phyloP scores from a whole-genome alignment of 2,329 filamentous ascomycete species.

The Dactylellina cionopaga region DNA sequence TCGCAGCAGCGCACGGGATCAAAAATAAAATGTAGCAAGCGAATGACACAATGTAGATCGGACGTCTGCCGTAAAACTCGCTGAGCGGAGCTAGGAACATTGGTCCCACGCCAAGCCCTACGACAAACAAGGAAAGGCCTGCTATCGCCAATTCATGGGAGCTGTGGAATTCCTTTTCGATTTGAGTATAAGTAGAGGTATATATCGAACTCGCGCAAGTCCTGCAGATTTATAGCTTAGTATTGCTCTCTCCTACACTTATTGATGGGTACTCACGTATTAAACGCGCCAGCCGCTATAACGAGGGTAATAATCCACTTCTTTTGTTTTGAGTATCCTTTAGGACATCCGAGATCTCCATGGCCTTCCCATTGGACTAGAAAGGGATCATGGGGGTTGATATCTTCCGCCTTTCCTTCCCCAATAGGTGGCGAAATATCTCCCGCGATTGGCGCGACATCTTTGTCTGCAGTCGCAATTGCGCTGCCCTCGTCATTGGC shows the following conservation, averaged over 20 bases:
- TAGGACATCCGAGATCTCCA: conserved; percentile 77
- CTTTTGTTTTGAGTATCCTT: conserved; percentile 71
- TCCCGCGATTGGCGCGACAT: conserved; percentile 39
- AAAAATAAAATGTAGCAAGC: conserved; percentile 80
- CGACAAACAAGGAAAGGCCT: conserved; percentile 83
- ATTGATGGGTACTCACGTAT: conserved; percentile 74
- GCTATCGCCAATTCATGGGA: conserved; percentile 79
- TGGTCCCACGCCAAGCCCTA: conserved; percentile 72
- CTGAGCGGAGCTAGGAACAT: conserved; percentile 69
- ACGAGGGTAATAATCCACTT: conserved; percentile 85
- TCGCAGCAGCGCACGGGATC: conserved; percentile 81
- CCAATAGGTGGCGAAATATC: conserved; percentile 50
- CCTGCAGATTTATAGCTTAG: conserved; percentile 61
- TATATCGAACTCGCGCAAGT: conserved; percentile 91
- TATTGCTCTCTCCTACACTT: neutral
- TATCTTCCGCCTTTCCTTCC: conserved; percentile 37
- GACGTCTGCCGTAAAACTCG: conserved; percentile 81
- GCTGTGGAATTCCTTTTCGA: conserved; percentile 77
- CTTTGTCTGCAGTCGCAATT: conserved; percentile 57
- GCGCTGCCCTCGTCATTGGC: neutral
- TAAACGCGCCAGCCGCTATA: conserved; percentile 77
- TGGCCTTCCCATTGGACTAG: conserved; percentile 80
- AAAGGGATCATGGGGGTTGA: conserved; percentile 67
- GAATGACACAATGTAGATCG: conserved; percentile 81
- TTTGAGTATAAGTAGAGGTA: conserved; percentile 80